Conservation (phyloP, 176 grass and related monocot species). For the Canna indica region DNA sequence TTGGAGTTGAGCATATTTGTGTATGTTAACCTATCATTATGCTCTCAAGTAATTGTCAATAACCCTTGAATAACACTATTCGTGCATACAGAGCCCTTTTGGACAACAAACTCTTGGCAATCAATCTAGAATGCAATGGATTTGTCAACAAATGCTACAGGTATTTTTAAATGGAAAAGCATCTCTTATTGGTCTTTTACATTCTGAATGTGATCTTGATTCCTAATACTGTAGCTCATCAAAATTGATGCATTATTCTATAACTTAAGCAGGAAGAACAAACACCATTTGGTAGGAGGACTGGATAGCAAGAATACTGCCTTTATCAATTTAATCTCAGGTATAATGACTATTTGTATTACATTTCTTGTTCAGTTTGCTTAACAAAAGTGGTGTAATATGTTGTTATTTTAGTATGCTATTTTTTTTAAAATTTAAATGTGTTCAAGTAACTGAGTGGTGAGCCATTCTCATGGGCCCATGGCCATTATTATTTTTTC, state of each 20-base stretch:
- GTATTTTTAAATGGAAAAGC: conserved; percentile 15
- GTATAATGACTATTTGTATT: background rate
- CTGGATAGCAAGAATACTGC: conserved; percentile 2
- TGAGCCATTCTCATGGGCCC: background rate
- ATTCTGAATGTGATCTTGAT: background rate
- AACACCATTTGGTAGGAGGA: conserved; percentile 44
- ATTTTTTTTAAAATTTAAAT: background rate
- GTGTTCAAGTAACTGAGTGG: background rate
- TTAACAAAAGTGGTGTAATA: background rate
- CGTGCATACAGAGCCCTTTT: conserved; percentile 41
- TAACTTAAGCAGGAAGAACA: conserved; percentile 55
- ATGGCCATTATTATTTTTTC: too few species aligned
- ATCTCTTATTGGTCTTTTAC: background rate
- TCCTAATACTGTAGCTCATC: background rate
- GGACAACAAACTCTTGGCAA: conserved; percentile 39
- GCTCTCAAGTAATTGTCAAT: background rate
- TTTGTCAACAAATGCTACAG: conserved; percentile 44
- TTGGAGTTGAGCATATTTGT: background rate
- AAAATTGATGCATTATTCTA: conserved; percentile 14
- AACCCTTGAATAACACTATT: conserved; percentile 17
- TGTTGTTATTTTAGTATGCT: background rate
- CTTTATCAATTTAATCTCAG: background rate
- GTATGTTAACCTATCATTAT: background rate
- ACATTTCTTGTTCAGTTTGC: background rate
- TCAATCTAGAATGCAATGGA: conserved; percentile 53